Conservation (phyloP, 2,329 filamentous ascomycete genomes). For the Botrytis paeoniae region DNA sequence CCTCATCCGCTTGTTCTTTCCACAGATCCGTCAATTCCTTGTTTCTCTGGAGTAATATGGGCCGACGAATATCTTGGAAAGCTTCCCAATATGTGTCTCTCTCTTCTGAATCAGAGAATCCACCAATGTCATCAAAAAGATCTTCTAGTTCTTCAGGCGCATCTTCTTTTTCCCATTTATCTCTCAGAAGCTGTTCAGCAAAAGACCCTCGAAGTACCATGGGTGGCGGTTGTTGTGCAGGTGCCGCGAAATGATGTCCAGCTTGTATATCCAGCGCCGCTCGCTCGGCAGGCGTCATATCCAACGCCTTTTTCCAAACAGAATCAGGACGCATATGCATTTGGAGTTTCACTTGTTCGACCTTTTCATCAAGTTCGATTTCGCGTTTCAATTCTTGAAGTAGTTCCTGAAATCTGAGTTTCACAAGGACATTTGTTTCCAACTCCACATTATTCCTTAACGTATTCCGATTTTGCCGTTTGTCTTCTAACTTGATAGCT, state of each 20-base stretch:
- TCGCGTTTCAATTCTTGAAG: background rate
- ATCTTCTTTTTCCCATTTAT: background rate
- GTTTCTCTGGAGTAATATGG: background rate
- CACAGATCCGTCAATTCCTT: background rate
- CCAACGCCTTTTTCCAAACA: background rate
- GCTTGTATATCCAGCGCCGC: background rate
- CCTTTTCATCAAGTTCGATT: background rate
- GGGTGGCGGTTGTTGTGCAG: background rate
- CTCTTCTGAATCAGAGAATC: background rate
- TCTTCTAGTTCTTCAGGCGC: background rate
- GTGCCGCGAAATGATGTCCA: background rate
- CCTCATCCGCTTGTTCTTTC: background rate
- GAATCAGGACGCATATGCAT: background rate
- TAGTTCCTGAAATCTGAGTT: background rate
- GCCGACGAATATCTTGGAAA: background rate
- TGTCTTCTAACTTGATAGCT: background rate
- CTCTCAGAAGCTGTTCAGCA: background rate
- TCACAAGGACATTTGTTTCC: background rate
- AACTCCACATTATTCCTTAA: background rate
- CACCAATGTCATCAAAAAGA: background rate
- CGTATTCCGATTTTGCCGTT: no score
- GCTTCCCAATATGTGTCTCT: background rate
- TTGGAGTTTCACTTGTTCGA: background rate
- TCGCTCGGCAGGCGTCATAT: background rate
- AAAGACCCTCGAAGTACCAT: background rate